These are phyloP conservation scores for Suillus cothurnatus DNA, from an alignment of 768 basidiomycete genomes.

Conservation along the genomic window DNA sequence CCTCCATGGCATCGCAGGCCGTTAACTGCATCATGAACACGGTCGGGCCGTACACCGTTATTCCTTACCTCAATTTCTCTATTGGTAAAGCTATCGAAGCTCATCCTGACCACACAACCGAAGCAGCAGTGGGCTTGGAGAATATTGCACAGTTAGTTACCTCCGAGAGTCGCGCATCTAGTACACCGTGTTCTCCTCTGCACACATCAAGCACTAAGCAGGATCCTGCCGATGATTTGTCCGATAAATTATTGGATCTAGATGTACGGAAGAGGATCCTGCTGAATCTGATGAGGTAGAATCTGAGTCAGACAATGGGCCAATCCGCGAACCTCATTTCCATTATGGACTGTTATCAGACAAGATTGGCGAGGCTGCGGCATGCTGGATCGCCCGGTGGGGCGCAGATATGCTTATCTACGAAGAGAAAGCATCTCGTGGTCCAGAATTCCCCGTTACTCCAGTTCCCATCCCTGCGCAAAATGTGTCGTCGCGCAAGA, in stretches of 20 bases:
- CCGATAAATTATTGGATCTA: slow-evolving; percentile 34
- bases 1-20: slow-evolving; percentile 72
- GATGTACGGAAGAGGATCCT: slow-evolving; percentile 40
- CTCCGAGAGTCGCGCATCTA: slow-evolving; percentile 30
- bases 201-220: neutral
- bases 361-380: slow-evolving; percentile 89
- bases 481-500: slow-evolving; percentile 22
- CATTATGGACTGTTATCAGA: slow-evolving; percentile 88
- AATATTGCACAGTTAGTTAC: slow-evolving; percentile 54
- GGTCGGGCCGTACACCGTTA: slow-evolving; percentile 76
- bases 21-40: slow-evolving; percentile 71
- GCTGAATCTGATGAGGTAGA: slow-evolving; percentile 35
- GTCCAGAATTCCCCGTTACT: slow-evolving; percentile 19
- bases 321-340: slow-evolving; percentile 43
- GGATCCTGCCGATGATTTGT: slow-evolving; percentile 24
- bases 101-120: slow-evolving; percentile 44
- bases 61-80: slow-evolving; percentile 81
- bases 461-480: slow-evolving; percentile 21
- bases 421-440: slow-evolving; percentile 46
- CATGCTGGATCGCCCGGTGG: slow-evolving; percentile 89
- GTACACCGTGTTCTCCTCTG: slow-evolving; percentile 5
- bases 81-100: slow-evolving; percentile 65
- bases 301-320: slow-evolving; percentile 24
- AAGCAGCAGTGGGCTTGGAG: slow-evolving; percentile 74
- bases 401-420: slow-evolving; percentile 72